phyloP scores from a whole-genome alignment of 179 eudicot genomes.

The Beta corolliflora region DNA sequence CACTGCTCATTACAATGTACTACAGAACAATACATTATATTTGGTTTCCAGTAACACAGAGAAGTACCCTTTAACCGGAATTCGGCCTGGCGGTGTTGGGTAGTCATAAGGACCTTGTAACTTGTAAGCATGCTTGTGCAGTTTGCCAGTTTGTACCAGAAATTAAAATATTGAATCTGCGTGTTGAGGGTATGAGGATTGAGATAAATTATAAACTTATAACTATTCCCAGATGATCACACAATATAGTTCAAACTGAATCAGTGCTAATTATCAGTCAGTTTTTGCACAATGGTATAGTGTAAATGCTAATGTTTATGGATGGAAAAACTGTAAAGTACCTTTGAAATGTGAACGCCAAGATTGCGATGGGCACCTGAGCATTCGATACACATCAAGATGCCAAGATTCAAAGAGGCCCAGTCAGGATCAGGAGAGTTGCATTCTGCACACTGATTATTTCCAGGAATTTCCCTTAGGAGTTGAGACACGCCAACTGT shows the following conservation, averaged over 20 bases:
- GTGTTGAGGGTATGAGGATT: not conserved
- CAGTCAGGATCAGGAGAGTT: constrained; percentile 83
- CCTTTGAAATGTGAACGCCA: constrained; percentile 98
- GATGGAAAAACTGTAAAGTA: constrained; percentile 20
- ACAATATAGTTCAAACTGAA: not conserved
- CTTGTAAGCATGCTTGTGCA: not conserved
- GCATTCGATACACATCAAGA: constrained; percentile 89
- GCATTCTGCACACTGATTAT: constrained; percentile 84
- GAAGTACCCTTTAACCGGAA: not conserved
- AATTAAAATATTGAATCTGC: not conserved
- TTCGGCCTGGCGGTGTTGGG: not conserved
- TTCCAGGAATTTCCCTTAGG: constrained; percentile 76
- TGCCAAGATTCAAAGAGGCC: constrained; percentile 94
- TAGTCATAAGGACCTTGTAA: not conserved
- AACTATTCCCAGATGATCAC: not conserved
- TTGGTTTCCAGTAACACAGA: not conserved
- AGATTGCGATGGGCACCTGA: constrained; percentile 97
- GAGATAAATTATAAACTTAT: not conserved
- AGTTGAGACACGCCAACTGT: constrained; percentile 52
- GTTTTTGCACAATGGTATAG: not conserved
- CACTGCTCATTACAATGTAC: too few species aligned
- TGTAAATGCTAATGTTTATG: not conserved
- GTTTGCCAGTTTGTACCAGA: not conserved
- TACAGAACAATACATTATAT: not conserved
- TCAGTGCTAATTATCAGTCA: not conserved